phyloP scores from a whole-genome alignment of 345 rosid species.

The Diplotaxis tenuifolia region DNA sequence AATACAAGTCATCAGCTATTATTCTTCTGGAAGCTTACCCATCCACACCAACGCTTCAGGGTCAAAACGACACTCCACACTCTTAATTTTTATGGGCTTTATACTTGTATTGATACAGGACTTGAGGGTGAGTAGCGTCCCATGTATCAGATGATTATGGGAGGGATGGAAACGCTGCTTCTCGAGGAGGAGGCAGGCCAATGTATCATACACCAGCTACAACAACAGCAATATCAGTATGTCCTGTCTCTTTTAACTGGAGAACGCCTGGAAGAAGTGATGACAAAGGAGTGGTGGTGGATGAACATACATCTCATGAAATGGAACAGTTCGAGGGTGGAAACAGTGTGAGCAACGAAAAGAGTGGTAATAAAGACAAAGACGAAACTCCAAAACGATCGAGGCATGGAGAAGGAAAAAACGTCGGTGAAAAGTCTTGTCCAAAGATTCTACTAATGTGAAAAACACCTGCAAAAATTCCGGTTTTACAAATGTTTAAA shows the following conservation, averaged over 20 bases:
- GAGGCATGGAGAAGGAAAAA: constrained; percentile 88
- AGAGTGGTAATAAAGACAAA: constrained; percentile 68
- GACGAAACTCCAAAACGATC: constrained; percentile 96
- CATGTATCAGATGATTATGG: constrained; percentile 48
- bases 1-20: too few species aligned
- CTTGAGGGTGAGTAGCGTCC: too few species aligned
- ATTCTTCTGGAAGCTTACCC: too few species aligned
- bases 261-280: constrained; percentile 45
- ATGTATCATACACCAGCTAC: constrained; percentile 46
- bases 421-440: constrained; percentile 42
- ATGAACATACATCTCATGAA: constrained; percentile 40
- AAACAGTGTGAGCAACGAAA: constrained; percentile 59
- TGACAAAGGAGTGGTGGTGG: constrained; percentile 39
- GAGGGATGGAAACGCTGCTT: constrained; percentile 66
- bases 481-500: not conserved
- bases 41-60: too few species aligned
- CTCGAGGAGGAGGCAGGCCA: constrained; percentile 50
- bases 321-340: constrained; percentile 51
- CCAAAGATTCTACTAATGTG: not conserved
- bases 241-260: constrained; percentile 51
- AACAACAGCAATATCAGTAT: constrained; percentile 36
- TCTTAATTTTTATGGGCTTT: too few species aligned
- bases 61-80: too few species aligned
- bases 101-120: too few species aligned
- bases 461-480: not conserved